Base-by-base conservation (phyloP, 2,329 filamentous ascomycete genomes). In the Botrytis hyacinthi region DNA sequence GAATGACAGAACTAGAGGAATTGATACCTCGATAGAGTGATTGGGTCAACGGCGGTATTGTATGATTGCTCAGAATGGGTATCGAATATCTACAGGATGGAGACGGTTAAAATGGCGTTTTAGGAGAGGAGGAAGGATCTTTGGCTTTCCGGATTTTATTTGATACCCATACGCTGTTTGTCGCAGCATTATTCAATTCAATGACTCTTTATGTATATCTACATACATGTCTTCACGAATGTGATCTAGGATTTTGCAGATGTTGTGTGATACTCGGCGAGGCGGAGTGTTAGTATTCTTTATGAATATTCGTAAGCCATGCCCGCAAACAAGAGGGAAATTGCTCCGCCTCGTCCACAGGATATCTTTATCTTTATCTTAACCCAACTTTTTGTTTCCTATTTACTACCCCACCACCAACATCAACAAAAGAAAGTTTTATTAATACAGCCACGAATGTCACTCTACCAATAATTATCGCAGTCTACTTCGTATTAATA, bases 141-240 rank as follows among this genome's bases (percentile, higher is more conserved):
- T 70, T 48, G 63, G 48, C 42, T 42, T 73, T 69, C 42, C 37
- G 51, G 54, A 40, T 70, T 70, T 26, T 73, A 48, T 73, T 72
- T 72, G 70, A 72, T 72, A 72, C 71, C 71, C 62, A 46, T n/a
- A 48, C 10, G 62, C 69, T 65, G 59, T 65, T 46, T 48, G 10
- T 32, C 62, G 32, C 59, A 63, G 66, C 48, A 16, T n/a, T 40
- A 48, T 71, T 63, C 57, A 65, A 65, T 65, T 71, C 57, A 51
- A 42, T 63, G 22, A 44, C 14, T 71, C 51, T 22, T 71, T 22
- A 57, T 57, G n/a, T 18, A 57, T 9, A 9, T 57, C 4, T 35
- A 7, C 29, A 69, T 26, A 16, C 65, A 67, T 37, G 22, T 6
- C n/a, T 68, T 42, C 35, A 57, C 26, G 26, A 54, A 57, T 2